These are phyloP conservation scores for Aspergillus conjunctus DNA, from an alignment of 495 filamentous ascomycete genomes.

Conservation along the genomic window DNA sequence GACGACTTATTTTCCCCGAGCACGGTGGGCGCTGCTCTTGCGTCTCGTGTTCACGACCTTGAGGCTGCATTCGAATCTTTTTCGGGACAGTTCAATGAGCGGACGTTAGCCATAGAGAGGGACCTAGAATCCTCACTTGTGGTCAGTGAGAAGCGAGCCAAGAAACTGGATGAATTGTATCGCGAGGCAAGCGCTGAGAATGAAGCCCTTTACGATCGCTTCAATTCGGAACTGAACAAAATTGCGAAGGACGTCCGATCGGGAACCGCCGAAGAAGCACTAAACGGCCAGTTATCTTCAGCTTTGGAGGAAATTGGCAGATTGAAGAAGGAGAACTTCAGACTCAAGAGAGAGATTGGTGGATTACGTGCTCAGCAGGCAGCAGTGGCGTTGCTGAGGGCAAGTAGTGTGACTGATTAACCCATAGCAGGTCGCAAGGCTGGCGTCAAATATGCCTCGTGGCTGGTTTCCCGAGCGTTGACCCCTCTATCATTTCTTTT, in stretches of 20 bases:
- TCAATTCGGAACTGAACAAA: conserved; percentile 86
- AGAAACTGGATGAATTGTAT: conserved; percentile 85
- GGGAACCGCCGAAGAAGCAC: conserved; percentile 71
- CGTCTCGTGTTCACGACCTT: conserved; percentile 59
- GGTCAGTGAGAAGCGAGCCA: conserved; percentile 74
- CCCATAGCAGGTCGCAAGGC: background rate
- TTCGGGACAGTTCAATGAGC: conserved; percentile 61
- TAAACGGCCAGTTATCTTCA: conserved; percentile 67
- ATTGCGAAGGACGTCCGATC: conserved; percentile 74
- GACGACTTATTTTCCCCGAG: conserved; percentile 24
- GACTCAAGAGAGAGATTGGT: conserved; percentile 61
- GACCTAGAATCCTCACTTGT: conserved; percentile 71
- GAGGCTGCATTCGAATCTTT: conserved; percentile 65
- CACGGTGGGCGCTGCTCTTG: conserved; percentile 45
- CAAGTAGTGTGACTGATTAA: conserved; percentile 33
- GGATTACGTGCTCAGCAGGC: conserved; percentile 49
- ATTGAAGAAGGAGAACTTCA: conserved; percentile 77
- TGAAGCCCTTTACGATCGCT: conserved; percentile 88
- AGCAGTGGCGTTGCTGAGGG: conserved; percentile 41
- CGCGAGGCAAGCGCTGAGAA: conserved; percentile 90
- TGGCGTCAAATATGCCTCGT: conserved; percentile 11
- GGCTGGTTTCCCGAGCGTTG: conserved; percentile 12
- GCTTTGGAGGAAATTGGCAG: conserved; percentile 67
- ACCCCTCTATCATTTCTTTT: conserved; percentile 12
- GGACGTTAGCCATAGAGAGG: conserved; percentile 61